phyloP scores from a whole-genome alignment of 1,284 basidiomycete species.

The Trichosporon faecale region DNA sequence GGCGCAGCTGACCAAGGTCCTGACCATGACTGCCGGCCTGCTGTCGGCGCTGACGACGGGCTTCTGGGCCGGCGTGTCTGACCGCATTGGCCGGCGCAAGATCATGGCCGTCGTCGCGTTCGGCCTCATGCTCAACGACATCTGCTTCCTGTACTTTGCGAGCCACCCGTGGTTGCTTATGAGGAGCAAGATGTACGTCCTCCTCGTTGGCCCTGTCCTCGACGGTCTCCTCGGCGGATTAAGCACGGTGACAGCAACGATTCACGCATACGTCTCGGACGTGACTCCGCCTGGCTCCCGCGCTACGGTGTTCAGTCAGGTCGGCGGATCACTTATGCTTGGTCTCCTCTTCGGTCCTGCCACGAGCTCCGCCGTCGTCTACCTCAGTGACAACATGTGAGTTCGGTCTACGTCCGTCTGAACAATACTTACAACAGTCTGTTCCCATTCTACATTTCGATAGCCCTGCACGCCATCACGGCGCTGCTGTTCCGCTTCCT shows the following conservation, averaged over 20 bases:
- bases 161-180: conserved; percentile 66
- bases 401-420: conserved; percentile 36
- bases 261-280: conserved; percentile 76
- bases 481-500: conserved; percentile 59
- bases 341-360: conserved; percentile 71
- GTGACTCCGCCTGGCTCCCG: conserved; percentile 79
- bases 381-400: conserved; percentile 58
- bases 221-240: conserved; percentile 86
- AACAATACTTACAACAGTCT: conserved; percentile 55
- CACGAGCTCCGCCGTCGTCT: conserved; percentile 68
- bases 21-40: conserved; percentile 73
- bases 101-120: conserved; percentile 68
- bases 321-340: conserved; percentile 57
- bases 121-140: conserved; percentile 65
- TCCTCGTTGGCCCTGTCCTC: conserved; percentile 74
- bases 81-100: conserved; percentile 69
- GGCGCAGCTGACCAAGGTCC: conserved; percentile 64
- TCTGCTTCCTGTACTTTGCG: conserved; percentile 73
- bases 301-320: conserved; percentile 73
- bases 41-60: conserved; percentile 79
- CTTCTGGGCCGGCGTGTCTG: conserved; percentile 81
- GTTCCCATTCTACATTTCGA: conserved; percentile 68
- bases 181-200: conserved; percentile 59
- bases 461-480: conserved; percentile 54
- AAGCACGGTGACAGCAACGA: conserved; percentile 71